Base-by-base conservation (phyloP, 768 basidiomycete species). In the Lactarius psammicola region DNA sequence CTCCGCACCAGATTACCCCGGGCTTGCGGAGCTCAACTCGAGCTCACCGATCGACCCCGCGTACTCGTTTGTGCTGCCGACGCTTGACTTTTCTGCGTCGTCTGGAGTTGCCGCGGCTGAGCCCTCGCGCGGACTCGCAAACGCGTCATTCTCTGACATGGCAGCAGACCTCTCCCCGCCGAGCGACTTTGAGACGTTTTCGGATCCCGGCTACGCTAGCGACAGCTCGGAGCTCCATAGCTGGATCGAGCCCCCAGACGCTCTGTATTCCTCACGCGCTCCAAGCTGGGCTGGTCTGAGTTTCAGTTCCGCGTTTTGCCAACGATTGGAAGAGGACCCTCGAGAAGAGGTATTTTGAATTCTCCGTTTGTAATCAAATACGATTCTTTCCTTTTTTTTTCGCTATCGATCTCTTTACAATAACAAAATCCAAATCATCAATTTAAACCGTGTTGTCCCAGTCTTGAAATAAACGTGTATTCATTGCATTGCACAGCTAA, bases 1-100 rank as follows among this genome's bases (percentile, higher is more conserved):
- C n/a, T 62, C 70, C 1, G 58, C 60, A 31, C 20, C 56, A 17
- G 56, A 64, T 23, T n/a, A 15, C 17, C 15, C 31, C 10, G 66
- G 46, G 6, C 30, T 60, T 2, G 67, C 59, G 46, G 68, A 70
- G 36, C 34, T 62, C 26, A 60, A 62, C 34, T 33, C 54, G 31
- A 68, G 61, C 26, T 56, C 70, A 28, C 36, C 67, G 31, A 76
- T 82, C 28, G 87, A 90, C 71, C 84, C 87, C 13, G 78, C 88
- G 3, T 78, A 83, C 23, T 89, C 90, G 3, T 84, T 95, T 64
- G 75, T 94, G 13, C 77, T 93, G n/a, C 91, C 92, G 5, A 89
- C 85, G 1, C 80, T 92, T 60, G 89, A 92, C 73, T 82, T 90
- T 68, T 88, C 89, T 0, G 81, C 85, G 6, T 75, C 80, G 9